Evolutionary conservation across 148 eudicot genomes (phyloP).

Genomic region (Camellia japonica): DNA sequence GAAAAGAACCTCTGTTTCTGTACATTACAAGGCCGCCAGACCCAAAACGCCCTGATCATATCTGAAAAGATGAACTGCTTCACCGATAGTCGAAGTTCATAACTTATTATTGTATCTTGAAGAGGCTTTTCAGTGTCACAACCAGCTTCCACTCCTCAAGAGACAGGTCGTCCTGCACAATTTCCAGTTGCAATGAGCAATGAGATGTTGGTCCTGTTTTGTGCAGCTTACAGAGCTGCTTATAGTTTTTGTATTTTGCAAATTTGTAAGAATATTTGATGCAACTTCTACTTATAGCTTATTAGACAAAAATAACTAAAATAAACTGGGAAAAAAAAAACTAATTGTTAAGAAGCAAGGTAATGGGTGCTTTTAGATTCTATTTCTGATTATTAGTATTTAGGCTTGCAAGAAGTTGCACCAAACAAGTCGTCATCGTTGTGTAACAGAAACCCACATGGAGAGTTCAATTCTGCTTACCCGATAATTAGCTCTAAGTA

Average conservation of each 20-base stretch:
- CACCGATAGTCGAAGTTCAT: background rate
- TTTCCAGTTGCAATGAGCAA: constrained; percentile 2
- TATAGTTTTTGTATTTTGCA: too few species aligned
- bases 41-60: background rate
- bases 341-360: too few species aligned
- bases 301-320: too few species aligned
- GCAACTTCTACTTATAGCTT: too few species aligned
- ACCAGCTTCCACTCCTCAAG: constrained; percentile 65
- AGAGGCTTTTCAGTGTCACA: constrained; percentile 61
- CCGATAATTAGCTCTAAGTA: constrained; percentile 69
- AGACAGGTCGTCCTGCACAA: constrained; percentile 59
- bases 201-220: too few species aligned
- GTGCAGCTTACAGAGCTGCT: too few species aligned
- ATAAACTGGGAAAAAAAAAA: too few species aligned
- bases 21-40: background rate
- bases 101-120: constrained; percentile 52
- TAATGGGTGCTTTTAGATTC: too few species aligned
- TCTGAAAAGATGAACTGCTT: constrained; percentile 14
- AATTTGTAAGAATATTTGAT: too few species aligned
- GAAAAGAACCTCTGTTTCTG: background rate
- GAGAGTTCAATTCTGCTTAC: constrained; percentile 30
- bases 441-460: background rate
- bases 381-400: too few species aligned
- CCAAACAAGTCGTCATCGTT: background rate
- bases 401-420: too few species aligned